These are phyloP conservation scores for Ogataea chonburiensis DNA, from an alignment of 805 yeast species.

Conservation along the genomic window DNA sequence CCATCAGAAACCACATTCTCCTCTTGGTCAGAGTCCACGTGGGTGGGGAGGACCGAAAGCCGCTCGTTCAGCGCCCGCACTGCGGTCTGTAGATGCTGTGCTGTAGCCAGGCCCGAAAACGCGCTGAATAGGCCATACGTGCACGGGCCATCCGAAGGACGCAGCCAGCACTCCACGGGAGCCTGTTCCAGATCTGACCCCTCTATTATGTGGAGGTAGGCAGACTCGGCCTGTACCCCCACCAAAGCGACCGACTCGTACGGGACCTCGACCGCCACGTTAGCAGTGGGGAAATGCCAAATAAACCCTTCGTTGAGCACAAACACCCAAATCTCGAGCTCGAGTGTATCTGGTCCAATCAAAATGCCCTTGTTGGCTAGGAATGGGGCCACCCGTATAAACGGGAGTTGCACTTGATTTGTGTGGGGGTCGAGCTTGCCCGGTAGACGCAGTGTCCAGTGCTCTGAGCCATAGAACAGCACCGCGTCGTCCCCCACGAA, in stretches of 20 bases:
- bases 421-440: conserved; percentile 6
- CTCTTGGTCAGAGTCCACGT: conserved; percentile 16
- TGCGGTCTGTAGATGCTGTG: conserved; percentile 22
- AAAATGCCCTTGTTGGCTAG: not conserved
- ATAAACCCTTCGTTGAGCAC: conserved; percentile 25
- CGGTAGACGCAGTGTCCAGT: conserved; percentile 16
- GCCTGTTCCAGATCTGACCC: conserved; percentile 5
- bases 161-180: conserved; percentile 21
- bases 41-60: conserved; percentile 19
- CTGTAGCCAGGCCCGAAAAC: conserved; percentile 17
- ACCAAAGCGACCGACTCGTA: conserved; percentile 23
- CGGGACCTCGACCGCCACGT: conserved; percentile 20
- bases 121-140: conserved; percentile 26
- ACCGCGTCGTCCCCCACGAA: conserved; percentile 18
- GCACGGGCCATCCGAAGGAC: not conserved
- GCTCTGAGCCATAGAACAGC: conserved; percentile 20
- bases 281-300: conserved; percentile 17
- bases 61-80: conserved; percentile 24
- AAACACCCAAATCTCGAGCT: conserved; percentile 24
- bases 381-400: conserved; percentile 2
- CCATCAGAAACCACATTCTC: conserved; percentile 14
- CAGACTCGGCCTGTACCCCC: conserved; percentile 18
- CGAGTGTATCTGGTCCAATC: not conserved
- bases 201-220: conserved; percentile 13
- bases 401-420: conserved; percentile 12